Conservation (phyloP, 1,284 basidiomycete genomes). For the Trametes hirsuta region DNA sequence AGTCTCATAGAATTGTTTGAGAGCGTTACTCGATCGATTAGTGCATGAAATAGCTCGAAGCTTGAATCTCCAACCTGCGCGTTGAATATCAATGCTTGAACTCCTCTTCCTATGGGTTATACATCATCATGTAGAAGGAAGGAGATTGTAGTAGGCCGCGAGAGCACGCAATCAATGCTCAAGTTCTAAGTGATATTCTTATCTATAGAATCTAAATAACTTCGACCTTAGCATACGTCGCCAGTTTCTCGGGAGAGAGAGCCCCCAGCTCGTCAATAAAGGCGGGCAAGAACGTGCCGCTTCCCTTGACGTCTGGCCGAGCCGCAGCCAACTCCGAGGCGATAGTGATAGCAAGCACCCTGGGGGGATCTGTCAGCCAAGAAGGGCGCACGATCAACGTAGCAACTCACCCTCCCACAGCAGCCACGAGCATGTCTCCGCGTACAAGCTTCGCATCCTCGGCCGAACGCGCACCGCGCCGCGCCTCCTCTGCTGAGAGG, state of each 20-base stretch:
- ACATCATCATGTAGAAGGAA: no score
- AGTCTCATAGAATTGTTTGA: no score
- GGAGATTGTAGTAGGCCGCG: neutral
- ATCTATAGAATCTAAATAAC: constrained; percentile 26
- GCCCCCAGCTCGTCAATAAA: constrained; percentile 83
- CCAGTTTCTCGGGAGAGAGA: constrained; percentile 60
- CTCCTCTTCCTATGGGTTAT: no score
- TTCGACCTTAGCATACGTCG: constrained; percentile 52
- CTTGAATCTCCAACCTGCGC: no score
- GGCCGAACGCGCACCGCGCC: constrained; percentile 24
- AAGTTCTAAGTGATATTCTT: no score
- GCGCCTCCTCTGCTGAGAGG: constrained; percentile 32
- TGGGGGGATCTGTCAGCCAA: constrained; percentile 34
- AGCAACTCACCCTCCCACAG: constrained; percentile 67
- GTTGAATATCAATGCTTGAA: no score
- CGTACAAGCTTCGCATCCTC: constrained; percentile 53
- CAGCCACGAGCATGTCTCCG: constrained; percentile 76
- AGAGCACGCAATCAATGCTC: neutral
- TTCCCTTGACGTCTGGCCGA: constrained; percentile 75
- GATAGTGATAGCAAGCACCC: constrained; percentile 81
- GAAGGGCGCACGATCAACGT: neutral
- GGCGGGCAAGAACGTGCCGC: constrained; percentile 87
- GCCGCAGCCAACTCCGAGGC: constrained; percentile 82
- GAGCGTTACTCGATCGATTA: no score
- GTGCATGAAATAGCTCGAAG: no score